Conservation (phyloP, 2,329 filamentous ascomycete species). For the Trichoderma breve region DNA sequence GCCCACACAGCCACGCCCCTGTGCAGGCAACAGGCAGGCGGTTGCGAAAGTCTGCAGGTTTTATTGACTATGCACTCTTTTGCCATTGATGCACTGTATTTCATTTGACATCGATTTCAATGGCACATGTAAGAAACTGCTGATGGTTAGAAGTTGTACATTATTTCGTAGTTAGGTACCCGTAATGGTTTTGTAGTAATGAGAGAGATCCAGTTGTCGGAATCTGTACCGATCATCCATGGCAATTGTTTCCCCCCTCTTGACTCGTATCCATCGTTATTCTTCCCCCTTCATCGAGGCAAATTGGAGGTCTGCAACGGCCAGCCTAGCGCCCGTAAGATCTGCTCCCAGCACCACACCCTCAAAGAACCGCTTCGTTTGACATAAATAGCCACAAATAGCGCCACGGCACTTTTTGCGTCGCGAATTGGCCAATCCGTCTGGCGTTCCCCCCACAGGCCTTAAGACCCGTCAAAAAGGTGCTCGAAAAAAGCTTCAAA, state of each 20-base stretch:
- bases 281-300: neutral
- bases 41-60: neutral
- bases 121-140: neutral
- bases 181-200: too few species aligned
- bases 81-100: neutral
- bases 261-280: neutral
- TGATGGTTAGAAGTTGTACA: neutral
- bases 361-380: neutral
- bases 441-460: neutral
- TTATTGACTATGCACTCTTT: neutral
- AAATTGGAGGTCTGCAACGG: neutral
- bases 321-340: neutral
- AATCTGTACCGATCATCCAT: neutral
- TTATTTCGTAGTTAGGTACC: too few species aligned
- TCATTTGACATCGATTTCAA: neutral
- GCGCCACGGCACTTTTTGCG: neutral
- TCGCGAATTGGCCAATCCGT: slow-evolving; percentile 17
- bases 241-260: neutral
- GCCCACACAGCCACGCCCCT: slow-evolving; percentile 1
- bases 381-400: slow-evolving; percentile 8
- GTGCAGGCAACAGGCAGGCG: neutral
- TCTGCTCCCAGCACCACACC: slow-evolving; percentile 8
- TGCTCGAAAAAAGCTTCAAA: neutral
- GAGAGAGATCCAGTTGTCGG: neutral
- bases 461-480: slow-evolving; percentile 3